Conservation (phyloP, 306 rosid genomes). For the Pterocarpus santalinus region DNA sequence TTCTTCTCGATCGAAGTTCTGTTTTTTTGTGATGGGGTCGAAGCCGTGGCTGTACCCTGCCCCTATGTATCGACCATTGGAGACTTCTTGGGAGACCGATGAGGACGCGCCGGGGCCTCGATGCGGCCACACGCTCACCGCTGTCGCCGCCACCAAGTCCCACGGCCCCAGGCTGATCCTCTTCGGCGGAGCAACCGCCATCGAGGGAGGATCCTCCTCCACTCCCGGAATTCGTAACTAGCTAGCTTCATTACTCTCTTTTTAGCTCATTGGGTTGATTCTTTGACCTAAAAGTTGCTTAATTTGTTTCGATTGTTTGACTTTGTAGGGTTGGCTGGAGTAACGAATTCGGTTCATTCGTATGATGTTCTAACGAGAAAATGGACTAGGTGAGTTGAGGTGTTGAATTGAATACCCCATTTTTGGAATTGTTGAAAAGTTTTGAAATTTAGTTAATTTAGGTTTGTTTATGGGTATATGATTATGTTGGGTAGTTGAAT, state of each 20-base stretch:
- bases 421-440: slow-evolving; percentile 1
- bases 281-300: not conserved
- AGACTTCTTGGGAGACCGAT: slow-evolving; percentile 84
- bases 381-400: slow-evolving; percentile 89
- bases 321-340: slow-evolving; percentile 87
- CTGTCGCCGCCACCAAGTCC: slow-evolving; percentile 87
- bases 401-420: not conserved
- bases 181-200: slow-evolving; percentile 97
- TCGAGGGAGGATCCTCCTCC: slow-evolving; percentile 91
- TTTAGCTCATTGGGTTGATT: not conserved
- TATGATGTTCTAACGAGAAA: slow-evolving; percentile 86
- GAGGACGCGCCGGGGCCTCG: slow-evolving; percentile 98
- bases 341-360: slow-evolving; percentile 89
- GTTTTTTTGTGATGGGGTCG: slow-evolving; percentile 63
- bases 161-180: slow-evolving; percentile 89
- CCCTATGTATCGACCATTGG: slow-evolving; percentile 73
- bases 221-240: slow-evolving; percentile 88
- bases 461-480: not conserved
- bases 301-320: not conserved
- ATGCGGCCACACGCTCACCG: slow-evolving; percentile 88
- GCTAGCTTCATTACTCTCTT: not conserved
- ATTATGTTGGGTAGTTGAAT: slow-evolving; percentile 36
- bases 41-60: slow-evolving; percentile 96
- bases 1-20: not conserved
- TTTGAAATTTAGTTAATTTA: not conserved